Evolutionary conservation across 768 basidiomycete species (phyloP), one percentile per base, ranked within the genome.

Genomic region (Mrakia blollopis): DNA sequence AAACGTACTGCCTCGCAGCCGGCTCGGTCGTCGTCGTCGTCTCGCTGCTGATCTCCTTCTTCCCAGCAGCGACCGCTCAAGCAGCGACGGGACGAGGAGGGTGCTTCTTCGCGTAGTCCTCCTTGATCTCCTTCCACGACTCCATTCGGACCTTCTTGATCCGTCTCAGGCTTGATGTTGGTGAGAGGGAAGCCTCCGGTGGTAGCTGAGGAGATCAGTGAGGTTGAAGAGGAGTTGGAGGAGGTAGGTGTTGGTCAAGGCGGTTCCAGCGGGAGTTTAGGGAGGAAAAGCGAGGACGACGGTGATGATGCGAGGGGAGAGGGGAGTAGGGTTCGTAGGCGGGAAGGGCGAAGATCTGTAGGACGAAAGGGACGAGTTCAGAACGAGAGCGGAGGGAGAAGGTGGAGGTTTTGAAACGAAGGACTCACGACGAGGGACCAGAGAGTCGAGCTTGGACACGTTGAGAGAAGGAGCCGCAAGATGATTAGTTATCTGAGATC

Each of bases 261-360:
- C 35, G 21, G 35, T 21, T 47, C 41, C 57, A 18, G 47, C 47
- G 16, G 47, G 47, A 18, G 47, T 50, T 18, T 32, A 39, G 8
- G 41, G 60, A 52, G 74, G 73, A 13, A 75, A 57, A 16, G 52
- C 30, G 30, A 68, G 47, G 30, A 63, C 67, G 54, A 75, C 54
- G 13, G 74, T 69, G 74, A 75, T 47, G 21, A 67, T 57, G 50
- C 69, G 39, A 18, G 74, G 74, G 16, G 44, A 75, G 65, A 30
- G 65, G 30, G 25, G 63, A 68, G 35, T 47, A 37, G 13, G 74
- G 74, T 13, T 67, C 39, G 52, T 54, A 41, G 37, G 65, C n/a
- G 21, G 74, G 74, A 30, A 75, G 50, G 74, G 69, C 74, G 30
- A 67, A 69, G 35, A 75, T 75, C 74, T 75, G 63, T 23, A 4